Evolutionary conservation across 176 grass and related monocot genomes (phyloP).

Genomic region (Canna indica): DNA sequence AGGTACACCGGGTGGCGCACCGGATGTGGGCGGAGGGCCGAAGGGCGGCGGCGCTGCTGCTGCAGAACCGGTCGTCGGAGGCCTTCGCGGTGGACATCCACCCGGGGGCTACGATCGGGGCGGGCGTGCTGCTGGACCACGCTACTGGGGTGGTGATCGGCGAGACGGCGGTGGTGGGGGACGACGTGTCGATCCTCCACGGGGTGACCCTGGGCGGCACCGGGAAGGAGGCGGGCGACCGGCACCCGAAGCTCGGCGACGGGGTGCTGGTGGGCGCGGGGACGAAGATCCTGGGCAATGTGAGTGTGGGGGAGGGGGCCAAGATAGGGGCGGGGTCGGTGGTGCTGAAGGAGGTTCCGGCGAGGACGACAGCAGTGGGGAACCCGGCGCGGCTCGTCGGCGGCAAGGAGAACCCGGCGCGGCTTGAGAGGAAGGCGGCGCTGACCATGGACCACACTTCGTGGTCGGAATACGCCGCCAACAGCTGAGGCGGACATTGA

Average conservation of each 20-base stretch:
- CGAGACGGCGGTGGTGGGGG: constrained; percentile 66
- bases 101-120: constrained; percentile 66
- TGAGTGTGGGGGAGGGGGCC: constrained; percentile 46
- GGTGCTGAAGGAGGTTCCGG: constrained; percentile 52
- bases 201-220: constrained; percentile 75
- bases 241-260: constrained; percentile 78
- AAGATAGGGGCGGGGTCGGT: constrained; percentile 76
- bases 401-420: constrained; percentile 27
- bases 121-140: constrained; percentile 85
- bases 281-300: constrained; percentile 69
- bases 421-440: constrained; percentile 25
- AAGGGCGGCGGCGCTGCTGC: constrained; percentile 37
- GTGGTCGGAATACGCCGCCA: background rate
- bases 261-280: constrained; percentile 79
- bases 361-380: constrained; percentile 57
- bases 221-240: constrained; percentile 58
- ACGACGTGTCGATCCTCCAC: constrained; percentile 75
- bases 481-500: background rate
- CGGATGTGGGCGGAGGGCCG: constrained; percentile 54
- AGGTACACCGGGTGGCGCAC: constrained; percentile 75
- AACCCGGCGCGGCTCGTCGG: constrained; percentile 46
- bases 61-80: constrained; percentile 87
- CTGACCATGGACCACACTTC: constrained; percentile 56
- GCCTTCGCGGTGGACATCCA: constrained; percentile 95
- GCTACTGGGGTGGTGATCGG: constrained; percentile 84